Percentiles rank a stretch among this genome's conserved stretches.
phyloP scores from a whole-genome alignment of 2,329 filamentous ascomycete genomes.

The Neofusicoccum parvum region DNA sequence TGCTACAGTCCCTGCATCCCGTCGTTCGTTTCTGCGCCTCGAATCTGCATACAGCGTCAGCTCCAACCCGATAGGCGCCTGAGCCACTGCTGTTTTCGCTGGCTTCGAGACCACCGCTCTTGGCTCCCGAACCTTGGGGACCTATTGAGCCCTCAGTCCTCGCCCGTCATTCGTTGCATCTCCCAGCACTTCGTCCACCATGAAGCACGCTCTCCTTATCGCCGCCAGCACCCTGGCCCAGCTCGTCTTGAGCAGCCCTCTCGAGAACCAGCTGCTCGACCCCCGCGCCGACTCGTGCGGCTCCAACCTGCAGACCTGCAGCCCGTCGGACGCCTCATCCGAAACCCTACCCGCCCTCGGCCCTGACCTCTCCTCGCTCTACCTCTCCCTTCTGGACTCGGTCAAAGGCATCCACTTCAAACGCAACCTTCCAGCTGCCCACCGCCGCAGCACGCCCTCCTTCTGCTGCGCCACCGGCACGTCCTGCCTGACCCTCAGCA shows the following conservation, averaged over 20 bases:
- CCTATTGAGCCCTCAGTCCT: neutral
- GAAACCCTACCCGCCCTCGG: conserved; percentile 36
- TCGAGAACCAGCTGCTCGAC: neutral
- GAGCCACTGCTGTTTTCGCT: neutral
- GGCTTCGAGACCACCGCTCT: neutral
- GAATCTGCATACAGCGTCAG: neutral
- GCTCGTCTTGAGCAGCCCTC: neutral
- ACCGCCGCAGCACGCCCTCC: conserved; percentile 13
- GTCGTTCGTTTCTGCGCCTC: conserved; percentile 15
- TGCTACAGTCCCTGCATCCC: conserved; percentile 12
- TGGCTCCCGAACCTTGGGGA: neutral
- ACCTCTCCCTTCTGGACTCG: conserved; percentile 37
- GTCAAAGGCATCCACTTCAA: conserved; percentile 39
- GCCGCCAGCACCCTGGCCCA: neutral
- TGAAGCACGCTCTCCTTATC: neutral
- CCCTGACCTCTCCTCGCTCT: conserved; percentile 37
- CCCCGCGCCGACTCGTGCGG: conserved; percentile 27
- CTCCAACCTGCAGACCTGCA: conserved; percentile 31
- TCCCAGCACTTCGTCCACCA: neutral
- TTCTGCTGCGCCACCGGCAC: conserved; percentile 42
- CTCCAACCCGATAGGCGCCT: neutral
- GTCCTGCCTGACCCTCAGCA: conserved; percentile 45
- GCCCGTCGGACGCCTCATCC: conserved; percentile 37
- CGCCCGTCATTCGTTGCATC: conserved; percentile 6
- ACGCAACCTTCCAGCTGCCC: conserved; percentile 20